A percentile compares a stretch with the other conserved stretches of the same genome.
Conservation (phyloP, 495 filamentous ascomycete species). For the Rusavskia elegans region DNA sequence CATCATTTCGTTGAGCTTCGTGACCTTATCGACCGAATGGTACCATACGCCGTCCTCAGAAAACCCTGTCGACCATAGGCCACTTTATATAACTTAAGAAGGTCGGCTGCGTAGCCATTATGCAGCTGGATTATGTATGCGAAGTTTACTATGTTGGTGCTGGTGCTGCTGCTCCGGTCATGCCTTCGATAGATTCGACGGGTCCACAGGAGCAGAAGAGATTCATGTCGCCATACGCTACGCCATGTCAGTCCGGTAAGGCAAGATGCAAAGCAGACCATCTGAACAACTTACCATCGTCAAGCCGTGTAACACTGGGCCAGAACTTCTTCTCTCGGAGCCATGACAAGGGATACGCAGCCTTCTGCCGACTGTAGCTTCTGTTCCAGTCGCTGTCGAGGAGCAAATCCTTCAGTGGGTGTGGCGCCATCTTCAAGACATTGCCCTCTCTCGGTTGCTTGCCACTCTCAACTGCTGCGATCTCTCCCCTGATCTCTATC, state of each 20-base stretch:
- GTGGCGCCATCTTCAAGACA: constrained; percentile 83
- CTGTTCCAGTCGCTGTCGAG: constrained; percentile 56
- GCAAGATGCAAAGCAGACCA: not conserved
- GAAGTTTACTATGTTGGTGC: constrained; percentile 8
- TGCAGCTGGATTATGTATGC: not conserved
- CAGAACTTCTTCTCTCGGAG: constrained; percentile 97
- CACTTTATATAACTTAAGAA: too few species aligned
- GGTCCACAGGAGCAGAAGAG: constrained; percentile 92
- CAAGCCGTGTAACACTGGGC: constrained; percentile 75
- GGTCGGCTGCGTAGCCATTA: not conserved
- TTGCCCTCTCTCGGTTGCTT: constrained; percentile 65
- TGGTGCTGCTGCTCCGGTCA: constrained; percentile 17
- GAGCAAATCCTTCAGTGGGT: constrained; percentile 72
- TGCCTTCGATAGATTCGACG: constrained; percentile 41
- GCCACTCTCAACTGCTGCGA: constrained; percentile 70
- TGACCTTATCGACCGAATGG: too few species aligned
- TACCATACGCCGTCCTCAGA: too few species aligned
- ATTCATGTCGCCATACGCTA: constrained; percentile 83
- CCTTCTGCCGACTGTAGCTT: constrained; percentile 63
- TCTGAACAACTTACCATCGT: constrained; percentile 55
- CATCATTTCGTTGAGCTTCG: not conserved
- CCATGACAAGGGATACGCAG: constrained; percentile 77
- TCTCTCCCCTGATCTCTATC: constrained; percentile 78
- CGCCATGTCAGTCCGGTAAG: constrained; percentile 16
- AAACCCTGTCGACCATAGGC: too few species aligned